Evolutionary conservation across 352 stramenopile species (phyloP), one percentile per base, ranked within the genome.

Genomic region (Phytophthora uliginosa): DNA sequence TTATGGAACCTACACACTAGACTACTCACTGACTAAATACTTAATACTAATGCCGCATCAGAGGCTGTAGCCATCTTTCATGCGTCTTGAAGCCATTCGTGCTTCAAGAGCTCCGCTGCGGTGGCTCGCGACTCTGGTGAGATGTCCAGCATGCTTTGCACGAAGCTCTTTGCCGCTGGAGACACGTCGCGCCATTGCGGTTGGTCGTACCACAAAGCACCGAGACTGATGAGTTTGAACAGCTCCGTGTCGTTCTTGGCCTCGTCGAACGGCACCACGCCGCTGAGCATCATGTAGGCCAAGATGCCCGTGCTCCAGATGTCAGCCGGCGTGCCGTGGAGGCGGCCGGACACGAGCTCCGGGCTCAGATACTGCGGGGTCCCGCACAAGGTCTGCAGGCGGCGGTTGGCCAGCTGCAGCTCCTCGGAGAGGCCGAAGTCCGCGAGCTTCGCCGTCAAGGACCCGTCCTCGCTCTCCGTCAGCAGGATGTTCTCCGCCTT

Each of bases 351-450:
- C 10, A 99, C 83, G 77, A 99, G 97, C 82, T 99, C 97, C 1
- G 97, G 95, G n/a, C 96, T 98, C 38, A 99, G 84, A 81, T 99
- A 99, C 53, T 98, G 96, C 7, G 97, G 97, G 38, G 97, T 99
- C 51, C 97, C 97, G 77, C 97, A 99, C 69, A 98, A 88, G 28
- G 96, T 96, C 28, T 92, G 91, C 17, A 99, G 88, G 52, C 84
- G 86, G 8, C 81, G 89, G 83, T 95, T 93, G 18, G 88, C 90
- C 53, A 96, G 87, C 59, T 98, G 88, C 28, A 98, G 86, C 74
- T 98, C 84, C 70, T 87, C 96, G n/a, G 87, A 92, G 13, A 98
- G 73, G 0, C 92, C 92, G 83, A 98, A 98, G 76, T 98, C 92
- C 0, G 91, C 90, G 34, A 98, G 87, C 72, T 99, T 98, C 42